Evolutionary conservation across 1,284 basidiomycete species (phyloP).

Genomic region (Phellopilus nigrolimitatus): DNA sequence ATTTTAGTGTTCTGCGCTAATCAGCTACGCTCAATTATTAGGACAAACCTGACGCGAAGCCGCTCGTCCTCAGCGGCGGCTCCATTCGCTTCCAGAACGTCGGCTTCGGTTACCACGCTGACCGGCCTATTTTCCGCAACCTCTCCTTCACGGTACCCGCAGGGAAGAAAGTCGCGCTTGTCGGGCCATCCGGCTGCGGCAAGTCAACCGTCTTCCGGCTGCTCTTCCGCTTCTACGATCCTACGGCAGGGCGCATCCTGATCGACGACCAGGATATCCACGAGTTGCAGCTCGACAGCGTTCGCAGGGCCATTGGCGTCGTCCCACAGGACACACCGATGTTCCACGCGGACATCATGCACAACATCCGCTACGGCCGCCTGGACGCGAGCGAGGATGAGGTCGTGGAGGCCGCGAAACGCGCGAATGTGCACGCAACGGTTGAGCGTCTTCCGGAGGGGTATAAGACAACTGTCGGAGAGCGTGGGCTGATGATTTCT

Average conservation of each 20-base stretch:
- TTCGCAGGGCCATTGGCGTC: constrained; percentile 81
- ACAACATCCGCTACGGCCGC: constrained; percentile 94
- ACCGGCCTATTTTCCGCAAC: constrained; percentile 85
- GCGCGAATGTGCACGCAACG: constrained; percentile 85
- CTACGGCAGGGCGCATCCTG: constrained; percentile 72
- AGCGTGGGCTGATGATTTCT: constrained; percentile 95
- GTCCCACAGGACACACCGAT: constrained; percentile 98
- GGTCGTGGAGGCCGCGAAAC: constrained; percentile 76
- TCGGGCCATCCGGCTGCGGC: constrained; percentile 96
- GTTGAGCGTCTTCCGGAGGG: constrained; percentile 80
- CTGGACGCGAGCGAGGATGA: constrained; percentile 86
- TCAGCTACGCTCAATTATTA: constrained; percentile 27
- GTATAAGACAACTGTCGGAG: constrained; percentile 90
- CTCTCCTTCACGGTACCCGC: constrained; percentile 92
- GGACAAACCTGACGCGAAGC: constrained; percentile 67
- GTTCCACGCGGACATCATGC: constrained; percentile 93
- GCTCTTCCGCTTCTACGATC: constrained; percentile 93
- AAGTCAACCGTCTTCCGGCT: constrained; percentile 96
- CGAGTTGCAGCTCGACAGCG: constrained; percentile 65
- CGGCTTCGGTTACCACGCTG: constrained; percentile 85
- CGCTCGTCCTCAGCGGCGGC: constrained; percentile 73
- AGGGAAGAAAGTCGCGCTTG: constrained; percentile 93
- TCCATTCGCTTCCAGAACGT: constrained; percentile 93
- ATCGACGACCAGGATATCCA: constrained; percentile 87
- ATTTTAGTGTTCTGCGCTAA: constrained; percentile 4